Conservation (phyloP, 805 yeast species). For the Starmera dryadoides region DNA sequence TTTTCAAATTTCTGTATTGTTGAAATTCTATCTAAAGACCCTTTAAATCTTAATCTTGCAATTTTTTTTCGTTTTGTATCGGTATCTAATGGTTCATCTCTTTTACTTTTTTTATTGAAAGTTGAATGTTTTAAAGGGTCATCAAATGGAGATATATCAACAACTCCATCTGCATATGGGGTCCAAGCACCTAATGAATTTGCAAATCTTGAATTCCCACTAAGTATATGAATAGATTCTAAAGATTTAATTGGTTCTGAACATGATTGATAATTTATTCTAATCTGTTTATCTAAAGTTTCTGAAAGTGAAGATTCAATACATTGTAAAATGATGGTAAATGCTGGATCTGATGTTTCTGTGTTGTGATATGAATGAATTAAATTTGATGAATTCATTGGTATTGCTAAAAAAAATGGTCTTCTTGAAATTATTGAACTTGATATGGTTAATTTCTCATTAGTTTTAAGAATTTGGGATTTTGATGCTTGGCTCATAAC, state of each 20-base stretch:
- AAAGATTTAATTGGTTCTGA: conserved; percentile 34
- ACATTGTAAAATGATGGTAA: conserved; percentile 52
- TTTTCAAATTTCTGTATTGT: conserved; percentile 34
- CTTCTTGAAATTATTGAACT: conserved; percentile 45
- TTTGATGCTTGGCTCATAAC: conserved; percentile 18
- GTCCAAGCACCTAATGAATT: conserved; percentile 66
- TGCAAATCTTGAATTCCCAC: conserved; percentile 57
- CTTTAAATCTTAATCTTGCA: conserved; percentile 58
- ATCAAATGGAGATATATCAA: conserved; percentile 60
- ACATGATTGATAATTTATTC: conserved; percentile 24
- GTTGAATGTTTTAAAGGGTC: conserved; percentile 33
- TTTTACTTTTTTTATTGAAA: conserved; percentile 14
- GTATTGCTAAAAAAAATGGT: conserved; percentile 63
- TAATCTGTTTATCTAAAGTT: conserved; percentile 33
- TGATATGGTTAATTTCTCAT: conserved; percentile 8
- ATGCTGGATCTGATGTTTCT: conserved; percentile 32
- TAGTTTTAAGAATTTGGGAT: conserved; percentile 5
- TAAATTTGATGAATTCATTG: conserved; percentile 57
- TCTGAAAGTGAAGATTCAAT: conserved; percentile 45
- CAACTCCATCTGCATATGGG: conserved; percentile 59
- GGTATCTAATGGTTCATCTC: conserved; percentile 2
- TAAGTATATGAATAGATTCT: conserved; percentile 47
- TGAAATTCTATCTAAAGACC: conserved; percentile 31
- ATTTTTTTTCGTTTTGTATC: conserved; percentile 28
- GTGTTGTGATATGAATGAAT: conserved; percentile 39